Conservation (phyloP, 1,284 basidiomycete species). For the Cutaneotrichosporon curvatum region DNA sequence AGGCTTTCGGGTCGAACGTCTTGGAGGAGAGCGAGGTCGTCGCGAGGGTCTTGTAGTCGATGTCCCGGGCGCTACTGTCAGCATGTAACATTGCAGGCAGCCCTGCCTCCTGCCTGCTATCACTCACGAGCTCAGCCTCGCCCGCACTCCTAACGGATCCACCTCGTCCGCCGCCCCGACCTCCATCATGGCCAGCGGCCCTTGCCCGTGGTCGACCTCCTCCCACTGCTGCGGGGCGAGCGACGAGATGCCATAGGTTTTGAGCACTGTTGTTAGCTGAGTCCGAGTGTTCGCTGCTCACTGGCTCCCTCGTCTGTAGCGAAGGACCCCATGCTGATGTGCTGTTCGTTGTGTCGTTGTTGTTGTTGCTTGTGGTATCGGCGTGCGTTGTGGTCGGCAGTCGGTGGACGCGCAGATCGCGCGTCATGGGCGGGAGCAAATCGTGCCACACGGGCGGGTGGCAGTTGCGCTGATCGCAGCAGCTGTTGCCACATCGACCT, state of each 20-base stretch:
- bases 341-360: too few species aligned
- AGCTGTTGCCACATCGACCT: too few species aligned
- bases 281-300: background rate
- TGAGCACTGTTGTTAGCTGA: conserved; percentile 37
- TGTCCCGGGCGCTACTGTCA: conserved; percentile 21
- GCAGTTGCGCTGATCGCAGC: too few species aligned
- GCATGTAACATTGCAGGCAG: too few species aligned
- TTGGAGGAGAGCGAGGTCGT: conserved; percentile 80
- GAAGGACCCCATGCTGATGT: conserved; percentile 3
- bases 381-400: too few species aligned
- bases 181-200: conserved; percentile 37
- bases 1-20: conserved; percentile 90
- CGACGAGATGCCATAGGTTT: conserved; percentile 44
- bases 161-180: conserved; percentile 39
- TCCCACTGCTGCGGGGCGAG: conserved; percentile 44
- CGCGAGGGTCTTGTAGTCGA: conserved; percentile 49
- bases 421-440: too few species aligned
- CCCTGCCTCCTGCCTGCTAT: too few species aligned
- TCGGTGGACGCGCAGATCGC: too few species aligned
- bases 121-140: conserved; percentile 35
- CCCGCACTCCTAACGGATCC: conserved; percentile 43
- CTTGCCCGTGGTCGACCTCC: conserved; percentile 43
- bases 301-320: conserved; percentile 9
- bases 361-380: too few species aligned
- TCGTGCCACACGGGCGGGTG: too few species aligned